Evolutionary conservation across 345 rosid species (phyloP).

Genomic region (Brassica carinata): DNA sequence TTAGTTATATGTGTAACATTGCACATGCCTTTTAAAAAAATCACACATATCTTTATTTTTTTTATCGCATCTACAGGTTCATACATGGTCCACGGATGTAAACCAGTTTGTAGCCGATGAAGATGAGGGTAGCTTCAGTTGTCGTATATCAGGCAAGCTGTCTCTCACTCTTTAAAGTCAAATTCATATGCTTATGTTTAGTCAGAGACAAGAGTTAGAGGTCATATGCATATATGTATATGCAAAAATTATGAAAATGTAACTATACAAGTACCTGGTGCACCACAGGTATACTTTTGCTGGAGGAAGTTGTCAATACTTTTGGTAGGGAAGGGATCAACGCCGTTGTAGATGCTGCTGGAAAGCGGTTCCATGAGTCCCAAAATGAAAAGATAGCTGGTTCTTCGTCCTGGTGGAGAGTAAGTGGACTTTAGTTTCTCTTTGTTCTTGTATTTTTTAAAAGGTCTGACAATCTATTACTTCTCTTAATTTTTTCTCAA

Average conservation of each 20-base stretch:
- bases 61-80: conserved; percentile 52
- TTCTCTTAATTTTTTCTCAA: conserved; percentile 16
- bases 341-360: conserved; percentile 70
- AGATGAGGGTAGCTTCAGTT: conserved; percentile 84
- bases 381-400: conserved; percentile 71
- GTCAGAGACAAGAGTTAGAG: conserved; percentile 8
- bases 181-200: conserved; percentile 7
- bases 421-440: conserved; percentile 40
- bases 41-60: conserved; percentile 1
- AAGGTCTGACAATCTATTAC: conserved; percentile 24
- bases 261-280: conserved; percentile 30
- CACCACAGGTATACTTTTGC: conserved; percentile 69
- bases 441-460: conserved; percentile 4
- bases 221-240: conserved; percentile 12
- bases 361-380: conserved; percentile 70
- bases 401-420: conserved; percentile 86
- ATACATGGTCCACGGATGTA: conserved; percentile 80
- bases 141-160: conserved; percentile 83
- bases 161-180: conserved; percentile 19
- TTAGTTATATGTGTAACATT: conserved; percentile 8
- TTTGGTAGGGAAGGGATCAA: conserved; percentile 74
- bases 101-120: conserved; percentile 92
- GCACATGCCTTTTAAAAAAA: conserved; percentile 3
- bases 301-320: conserved; percentile 77
- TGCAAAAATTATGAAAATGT: conserved; percentile 3